Base-by-base conservation (phyloP, 1,139 yeast species). In the Pichia sp. region DNA sequence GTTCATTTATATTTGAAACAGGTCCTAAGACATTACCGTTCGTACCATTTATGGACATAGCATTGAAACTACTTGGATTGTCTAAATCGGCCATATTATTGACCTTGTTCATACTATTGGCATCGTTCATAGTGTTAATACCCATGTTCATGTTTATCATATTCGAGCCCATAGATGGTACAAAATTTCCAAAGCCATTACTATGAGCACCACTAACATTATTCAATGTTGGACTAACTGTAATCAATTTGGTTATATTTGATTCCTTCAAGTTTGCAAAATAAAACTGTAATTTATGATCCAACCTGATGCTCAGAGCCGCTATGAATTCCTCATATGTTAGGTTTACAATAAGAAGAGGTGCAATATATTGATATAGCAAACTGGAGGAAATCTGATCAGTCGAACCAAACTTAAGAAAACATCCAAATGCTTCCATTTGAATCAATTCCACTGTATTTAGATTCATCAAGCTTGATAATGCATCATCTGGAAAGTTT, bases 241-340 rank as follows among this genome's bases (percentile, higher is more conserved):
- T 31, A 31, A 7, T 31, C 33, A 31, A 31, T 8, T 31, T 31
- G 10, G 7, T 31, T 10, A 31, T 31, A 31, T 31, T 10, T 31
- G 10, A 31, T 31, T 75, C 79, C 53, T 70, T 72, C 34, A 69
- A 57, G 41, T 72, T 59, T 36, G 73, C 77, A 55, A 75, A 75
- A 38, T 62, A 62, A 48, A 63, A 62, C 4, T 61, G 52, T 33
- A 72, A 32, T 28, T 52, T 55, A 3, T 50, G 62, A 43, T 68
- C 64, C 27, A 55, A 35, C 3, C 51, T 51, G 29, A 46, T 31
- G 3, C 45, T 48, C 41, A 61, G 47, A 8, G 68, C 64, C n/a
- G 58, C 55, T 38, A 71, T 59, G 49, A 74, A 75, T 49, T 71
- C 75, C 42, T 68, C 69, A 50, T 72, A 56, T 2, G 71, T 65